A percentile compares a stretch with the other conserved stretches of the same genome.
Evolutionary conservation across 1,284 basidiomycete genomes (phyloP).

Genomic region (Tilletia caries): DNA sequence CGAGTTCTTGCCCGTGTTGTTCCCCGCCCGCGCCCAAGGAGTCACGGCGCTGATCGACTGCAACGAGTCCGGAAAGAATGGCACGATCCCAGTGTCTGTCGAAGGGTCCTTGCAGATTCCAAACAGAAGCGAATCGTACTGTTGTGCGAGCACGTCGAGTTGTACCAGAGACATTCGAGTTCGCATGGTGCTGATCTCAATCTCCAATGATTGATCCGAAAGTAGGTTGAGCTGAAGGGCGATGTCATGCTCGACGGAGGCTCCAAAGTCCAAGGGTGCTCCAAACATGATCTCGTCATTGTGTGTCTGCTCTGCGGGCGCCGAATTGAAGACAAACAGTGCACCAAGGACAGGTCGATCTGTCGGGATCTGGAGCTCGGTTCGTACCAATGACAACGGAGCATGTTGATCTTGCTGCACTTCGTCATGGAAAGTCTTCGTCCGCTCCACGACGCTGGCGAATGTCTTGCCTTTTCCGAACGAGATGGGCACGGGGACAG

Average conservation of each 20-base stretch:
- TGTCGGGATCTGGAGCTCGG: slow-evolving; percentile 32
- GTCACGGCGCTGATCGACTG: slow-evolving; percentile 8
- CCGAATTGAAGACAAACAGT: slow-evolving; percentile 46
- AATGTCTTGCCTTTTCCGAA: slow-evolving; percentile 21
- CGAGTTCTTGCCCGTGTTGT: not conserved
- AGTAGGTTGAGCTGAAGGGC: slow-evolving; percentile 41
- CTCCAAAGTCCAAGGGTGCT: slow-evolving; percentile 32
- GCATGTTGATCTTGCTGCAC: slow-evolving; percentile 34
- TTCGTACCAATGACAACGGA: slow-evolving; percentile 32
- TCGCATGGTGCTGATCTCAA: slow-evolving; percentile 34
- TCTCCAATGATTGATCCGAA: slow-evolving; percentile 24
- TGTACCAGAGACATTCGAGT: slow-evolving; percentile 26
- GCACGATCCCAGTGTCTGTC: not conserved
- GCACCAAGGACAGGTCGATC: slow-evolving; percentile 46
- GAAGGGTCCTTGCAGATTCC: slow-evolving; percentile 19
- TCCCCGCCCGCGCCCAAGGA: not conserved
- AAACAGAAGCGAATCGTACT: slow-evolving; percentile 31
- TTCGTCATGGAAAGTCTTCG: slow-evolving; percentile 31
- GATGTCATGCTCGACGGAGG: slow-evolving; percentile 44
- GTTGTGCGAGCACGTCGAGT: slow-evolving; percentile 30
- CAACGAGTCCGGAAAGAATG: not conserved
- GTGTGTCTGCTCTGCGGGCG: slow-evolving; percentile 26
- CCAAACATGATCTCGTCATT: slow-evolving; percentile 3
- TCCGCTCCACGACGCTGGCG: slow-evolving; percentile 25
- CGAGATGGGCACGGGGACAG: slow-evolving; percentile 43